Evolutionary conservation across 2,329 filamentous ascomycete genomes (phyloP).

Genomic region (Fusarium sp.): DNA sequence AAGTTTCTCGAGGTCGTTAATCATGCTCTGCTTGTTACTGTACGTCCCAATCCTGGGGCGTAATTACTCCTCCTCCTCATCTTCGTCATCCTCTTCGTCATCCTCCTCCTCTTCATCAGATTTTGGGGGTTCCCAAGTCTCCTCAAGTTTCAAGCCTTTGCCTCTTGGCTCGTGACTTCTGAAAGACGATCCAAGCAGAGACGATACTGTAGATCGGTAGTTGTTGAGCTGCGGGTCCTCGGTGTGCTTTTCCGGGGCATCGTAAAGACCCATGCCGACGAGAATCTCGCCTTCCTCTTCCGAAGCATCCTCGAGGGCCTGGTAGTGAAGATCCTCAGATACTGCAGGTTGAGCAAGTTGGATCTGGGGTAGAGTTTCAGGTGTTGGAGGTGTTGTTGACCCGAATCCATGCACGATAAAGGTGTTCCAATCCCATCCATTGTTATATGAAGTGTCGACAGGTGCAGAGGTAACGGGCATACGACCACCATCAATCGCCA

Average conservation of each 20-base stretch:
- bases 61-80: constrained; percentile 52
- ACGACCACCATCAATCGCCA: constrained; percentile 35
- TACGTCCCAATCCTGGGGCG: constrained; percentile 34
- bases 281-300: constrained; percentile 78
- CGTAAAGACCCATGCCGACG: constrained; percentile 86
- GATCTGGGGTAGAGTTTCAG: constrained; percentile 67
- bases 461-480: constrained; percentile 51
- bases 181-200: constrained; percentile 65
- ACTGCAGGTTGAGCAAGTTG: constrained; percentile 63
- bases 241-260: constrained; percentile 71
- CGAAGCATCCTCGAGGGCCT: constrained; percentile 61
- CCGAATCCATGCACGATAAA: constrained; percentile 61
- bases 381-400: constrained; percentile 68
- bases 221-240: constrained; percentile 65
- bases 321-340: constrained; percentile 65
- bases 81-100: constrained; percentile 60
- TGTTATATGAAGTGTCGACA: constrained; percentile 21
- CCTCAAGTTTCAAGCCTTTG: constrained; percentile 84
- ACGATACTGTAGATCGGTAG: constrained; percentile 66
- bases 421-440: constrained; percentile 58
- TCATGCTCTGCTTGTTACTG: constrained; percentile 30
- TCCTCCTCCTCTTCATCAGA: constrained; percentile 70
- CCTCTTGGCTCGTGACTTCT: constrained; percentile 65
- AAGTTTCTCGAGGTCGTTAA: constrained; percentile 33
- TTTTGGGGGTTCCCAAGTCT: constrained; percentile 80